Base-by-base conservation (phyloP, 805 yeast species). In the Barnettozyma botsteinii region DNA sequence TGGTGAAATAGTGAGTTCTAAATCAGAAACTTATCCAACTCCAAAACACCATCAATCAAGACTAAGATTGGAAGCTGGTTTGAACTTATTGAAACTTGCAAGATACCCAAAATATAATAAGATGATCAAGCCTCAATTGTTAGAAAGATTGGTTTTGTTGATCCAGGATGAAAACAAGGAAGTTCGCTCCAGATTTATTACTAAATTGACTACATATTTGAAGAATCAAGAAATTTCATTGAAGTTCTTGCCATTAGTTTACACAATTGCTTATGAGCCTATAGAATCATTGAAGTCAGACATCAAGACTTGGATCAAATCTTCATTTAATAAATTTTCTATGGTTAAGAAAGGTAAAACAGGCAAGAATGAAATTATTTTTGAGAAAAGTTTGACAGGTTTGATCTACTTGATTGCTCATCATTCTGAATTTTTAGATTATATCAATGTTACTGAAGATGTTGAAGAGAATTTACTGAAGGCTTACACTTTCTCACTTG, bases 191-290 rank as follows among this genome's bases (percentile, higher is more conserved):
- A 51, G 49, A 4, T 79, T 85, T 46, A 57, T 80, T 27, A 61
- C 61, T 22, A 65, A 66, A 26, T 50, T 85, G 44, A 75, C 79
- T 43, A 67, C 68, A 26, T 66, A 67, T 39, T 60, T 84, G 35
- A 69, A 79, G 21, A 59, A 62, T 20, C 77, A 71, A 37, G 47
- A 56, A 9, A 68, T 87, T 4, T 77, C 94, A 1, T 80, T 79
- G 40, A 70, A 77, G 45, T 86, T 79, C 51, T 52, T 83, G 31
- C 80, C 87, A 1, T 56, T 85, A 18, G 64, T 85, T 1, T 85
- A 82, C 55, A 81, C 85, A 55, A 67, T 74, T 50, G 95, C 93
- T 1, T 79, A 76, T 53, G 97, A 88, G 53, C 91, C 94, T 0
- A 71, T 74, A 22, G 51, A 50, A 3, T 59, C 59, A 1, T 55